Evolutionary conservation across 2,329 filamentous ascomycete species (phyloP), one percentile per base, ranked within the genome.

Genomic region (Pochonia chlamydosporia): DNA sequence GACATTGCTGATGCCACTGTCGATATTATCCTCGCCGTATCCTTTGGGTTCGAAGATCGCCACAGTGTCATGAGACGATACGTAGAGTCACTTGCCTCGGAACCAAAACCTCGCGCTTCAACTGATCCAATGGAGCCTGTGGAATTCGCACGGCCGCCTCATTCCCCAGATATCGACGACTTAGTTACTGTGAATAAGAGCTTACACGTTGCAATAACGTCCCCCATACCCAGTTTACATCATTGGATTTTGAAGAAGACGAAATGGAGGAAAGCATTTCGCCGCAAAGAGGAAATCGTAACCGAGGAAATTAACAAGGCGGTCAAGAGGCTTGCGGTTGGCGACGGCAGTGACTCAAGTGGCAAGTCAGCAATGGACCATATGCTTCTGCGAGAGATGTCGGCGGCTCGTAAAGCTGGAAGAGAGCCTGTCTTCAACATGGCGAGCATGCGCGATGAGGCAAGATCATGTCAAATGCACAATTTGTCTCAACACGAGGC

Each of bases 371-470:
- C n/a, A n/a, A n/a, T n/a, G n/a, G n/a, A n/a, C n/a, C n/a, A n/a
- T n/a, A n/a, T n/a, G n/a, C n/a, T n/a, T 39, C 25, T 16, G 20
- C 31, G 39, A n/a, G 45, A 47, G 25, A 23, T 11, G 14, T 30
- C 43, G 1, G 49, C 58, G 0, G 63, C 66, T 0, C 47, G 58
- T 31, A 68, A 65, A 23, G 57, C 55, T 11, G 58, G 53, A 0
- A 53, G 63, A 3, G 33, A 49, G 14, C 63, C 64, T 0, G 44
- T 61, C 10, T 66, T 66, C 23, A 46, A 61, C 36, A 62, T 57
- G 1, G 44, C 51, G 7, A 53, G 49, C 1, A 63, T 69, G n/a
- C 53, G 55, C 25, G 63, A 66, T 46, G 66, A 69, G 54, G 60
- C 56, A 9, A 30, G 26, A 30, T 13, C 9, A 39, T 16, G 30